Base-by-base conservation (phyloP, 345 rosid genomes). In the Populus alba region DNA sequence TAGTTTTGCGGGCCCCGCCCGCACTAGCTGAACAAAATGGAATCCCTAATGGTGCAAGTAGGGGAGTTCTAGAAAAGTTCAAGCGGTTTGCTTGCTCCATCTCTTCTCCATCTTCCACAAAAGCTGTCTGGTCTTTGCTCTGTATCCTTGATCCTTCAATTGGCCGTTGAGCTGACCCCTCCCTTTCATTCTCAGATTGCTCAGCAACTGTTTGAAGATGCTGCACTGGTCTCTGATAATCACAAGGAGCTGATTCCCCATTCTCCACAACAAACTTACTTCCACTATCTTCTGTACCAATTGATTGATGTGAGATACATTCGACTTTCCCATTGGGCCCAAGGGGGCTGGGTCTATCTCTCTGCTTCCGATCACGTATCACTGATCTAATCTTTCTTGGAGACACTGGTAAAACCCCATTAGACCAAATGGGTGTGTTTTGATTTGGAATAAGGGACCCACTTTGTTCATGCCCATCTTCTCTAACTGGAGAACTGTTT, bases 281-380 rank as follows among this genome's bases (percentile, higher is more conserved):
- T 41, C 87, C 81, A 41, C 84, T 83, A 65, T 87, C 91, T 78
- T 91, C 92, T n/a, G 81, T 66, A 71, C 90, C 88, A 68, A 77
- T 71, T n/a, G 84, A 85, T 57, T 86, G 91, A 79, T 88, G 88
- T 62, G 87, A 72, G 83, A 84, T 69, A 84, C 79, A 83, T 35
- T 89, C 95, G 71, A 88, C 89, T 89, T 91, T 94, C 68, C 97
- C 98, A 77, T 91, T 94, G 78, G 88, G 93, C 67, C 99, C 97
- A 73, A 96, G 91, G 1, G 90, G 87, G 78, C 93, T 89, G 70
- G 95, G 92, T 87, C 93, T 83, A 80, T 92, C 97, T 87, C 90
- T 88, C 70, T 79, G 69, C 85, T 89, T 92, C 83, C 94, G 80
- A 38, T 87, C 92, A 65, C 89, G 92, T 51, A 79, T 82, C 77